Percentiles rank a stretch among this genome's conserved stretches.
Evolutionary conservation across 768 basidiomycete species (phyloP).

Genomic region (Coprinellus micaceus): DNA sequence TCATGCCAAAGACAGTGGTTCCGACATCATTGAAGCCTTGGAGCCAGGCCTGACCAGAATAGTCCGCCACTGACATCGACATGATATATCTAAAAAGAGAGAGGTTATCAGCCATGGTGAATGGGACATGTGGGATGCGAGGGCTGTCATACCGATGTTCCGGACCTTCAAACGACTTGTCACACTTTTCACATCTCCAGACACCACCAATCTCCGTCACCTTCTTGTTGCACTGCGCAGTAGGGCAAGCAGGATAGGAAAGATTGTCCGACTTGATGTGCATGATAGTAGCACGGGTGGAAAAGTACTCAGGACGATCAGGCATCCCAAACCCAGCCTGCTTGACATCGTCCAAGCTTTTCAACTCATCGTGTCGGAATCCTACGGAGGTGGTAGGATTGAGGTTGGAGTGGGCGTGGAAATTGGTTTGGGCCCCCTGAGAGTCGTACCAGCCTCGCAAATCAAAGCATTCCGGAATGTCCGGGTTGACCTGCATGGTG

Average conservation of each 20-base stretch:
- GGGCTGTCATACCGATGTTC: constrained; percentile 68
- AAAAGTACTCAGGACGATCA: constrained; percentile 80
- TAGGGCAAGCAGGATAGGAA: constrained; percentile 86
- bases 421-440: constrained; percentile 56
- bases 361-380: constrained; percentile 72
- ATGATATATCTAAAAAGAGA: constrained; percentile 62
- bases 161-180: constrained; percentile 63
- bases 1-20: constrained; percentile 65
- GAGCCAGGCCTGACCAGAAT: constrained; percentile 86
- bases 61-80: constrained; percentile 83
- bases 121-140: not conserved
- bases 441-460: constrained; percentile 93
- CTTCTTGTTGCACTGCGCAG: constrained; percentile 84
- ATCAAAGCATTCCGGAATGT: constrained; percentile 82
- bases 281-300: constrained; percentile 76
- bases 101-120: not conserved
- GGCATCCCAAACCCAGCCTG: constrained; percentile 68
- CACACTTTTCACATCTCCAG: constrained; percentile 96
- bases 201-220: constrained; percentile 60
- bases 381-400: constrained; percentile 34
- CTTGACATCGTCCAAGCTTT: constrained; percentile 74
- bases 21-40: constrained; percentile 96
- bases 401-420: constrained; percentile 60
- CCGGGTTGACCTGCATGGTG: constrained; percentile 82
- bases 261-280: constrained; percentile 83